phyloP scores from a whole-genome alignment of 1,284 basidiomycete species.

The Malassezia brasiliensis region DNA sequence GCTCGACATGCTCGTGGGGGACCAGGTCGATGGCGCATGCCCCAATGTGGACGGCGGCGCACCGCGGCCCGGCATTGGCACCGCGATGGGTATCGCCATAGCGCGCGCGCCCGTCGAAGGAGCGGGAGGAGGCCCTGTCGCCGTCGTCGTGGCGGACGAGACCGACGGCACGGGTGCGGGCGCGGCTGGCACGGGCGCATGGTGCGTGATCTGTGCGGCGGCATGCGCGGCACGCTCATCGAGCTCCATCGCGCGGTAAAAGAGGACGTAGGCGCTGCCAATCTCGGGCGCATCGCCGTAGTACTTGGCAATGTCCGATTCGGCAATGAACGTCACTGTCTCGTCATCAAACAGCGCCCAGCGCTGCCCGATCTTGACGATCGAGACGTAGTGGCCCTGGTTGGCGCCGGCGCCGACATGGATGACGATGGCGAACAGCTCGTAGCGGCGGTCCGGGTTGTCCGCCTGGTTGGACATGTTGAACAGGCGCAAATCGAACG shows the following conservation, averaged over 20 bases:
- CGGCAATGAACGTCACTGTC: conserved; percentile 73
- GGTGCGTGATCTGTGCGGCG: background rate
- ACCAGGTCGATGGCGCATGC: no score
- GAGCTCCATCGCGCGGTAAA: conserved; percentile 83
- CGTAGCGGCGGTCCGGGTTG: conserved; percentile 75
- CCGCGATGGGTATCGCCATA: background rate
- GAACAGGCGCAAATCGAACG: conserved; percentile 82
- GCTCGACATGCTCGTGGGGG: no score
- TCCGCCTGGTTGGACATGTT: conserved; percentile 90
- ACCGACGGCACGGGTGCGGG: background rate
- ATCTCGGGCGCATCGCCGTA: conserved; percentile 74
- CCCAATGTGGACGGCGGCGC: no score
- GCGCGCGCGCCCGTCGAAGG: conserved; percentile 21
- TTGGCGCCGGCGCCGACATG: conserved; percentile 93
- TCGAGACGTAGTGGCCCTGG: conserved; percentile 93
- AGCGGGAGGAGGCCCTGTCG: no score
- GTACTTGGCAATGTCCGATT: conserved; percentile 80
- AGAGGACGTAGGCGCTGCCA: conserved; percentile 89
- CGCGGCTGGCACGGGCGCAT: no score
- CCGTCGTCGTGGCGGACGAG: conserved; percentile 10
- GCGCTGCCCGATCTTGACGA: conserved; percentile 68
- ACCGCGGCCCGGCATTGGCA: no score
- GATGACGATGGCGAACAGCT: conserved; percentile 88
- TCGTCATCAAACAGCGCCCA: conserved; percentile 97
- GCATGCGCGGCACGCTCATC: conserved; percentile 16